Evolutionary conservation across 2,329 filamentous ascomycete genomes (phyloP).

Genomic region (Alternaria triticina): DNA sequence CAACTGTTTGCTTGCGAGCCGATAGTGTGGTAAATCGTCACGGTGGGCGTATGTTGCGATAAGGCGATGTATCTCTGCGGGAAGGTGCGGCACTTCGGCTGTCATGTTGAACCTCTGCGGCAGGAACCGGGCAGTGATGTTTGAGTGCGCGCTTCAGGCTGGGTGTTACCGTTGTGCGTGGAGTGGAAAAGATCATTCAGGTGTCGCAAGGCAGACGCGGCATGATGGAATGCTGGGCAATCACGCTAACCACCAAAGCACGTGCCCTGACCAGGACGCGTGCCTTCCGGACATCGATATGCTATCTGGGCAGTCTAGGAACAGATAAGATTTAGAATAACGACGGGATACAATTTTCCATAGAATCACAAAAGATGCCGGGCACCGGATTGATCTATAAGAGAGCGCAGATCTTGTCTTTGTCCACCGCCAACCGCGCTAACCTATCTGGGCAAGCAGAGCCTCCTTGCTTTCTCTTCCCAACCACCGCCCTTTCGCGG

Average conservation of each 20-base stretch:
- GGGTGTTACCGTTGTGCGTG: not conserved
- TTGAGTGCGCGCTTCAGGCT: not conserved
- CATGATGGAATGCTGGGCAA: not conserved
- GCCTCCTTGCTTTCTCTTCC: not conserved
- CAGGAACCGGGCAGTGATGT: no score
- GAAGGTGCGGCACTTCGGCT: constrained; percentile 9
- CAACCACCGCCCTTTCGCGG: not conserved
- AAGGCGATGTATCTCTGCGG: constrained; percentile 16
- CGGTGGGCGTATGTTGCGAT: constrained; percentile 12
- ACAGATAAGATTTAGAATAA: no score
- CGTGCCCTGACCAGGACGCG: not conserved
- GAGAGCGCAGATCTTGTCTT: not conserved
- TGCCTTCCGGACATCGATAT: no score
- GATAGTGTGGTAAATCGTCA: constrained; percentile 15
- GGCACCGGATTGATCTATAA: not conserved
- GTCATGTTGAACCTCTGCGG: not conserved
- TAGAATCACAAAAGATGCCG: not conserved
- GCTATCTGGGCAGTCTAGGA: no score
- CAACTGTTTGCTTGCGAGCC: constrained; percentile 12
- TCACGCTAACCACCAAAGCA: constrained; percentile 3
- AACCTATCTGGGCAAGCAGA: not conserved
- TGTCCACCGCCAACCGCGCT: not conserved
- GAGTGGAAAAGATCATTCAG: not conserved
- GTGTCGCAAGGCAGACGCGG: not conserved
- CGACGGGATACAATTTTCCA: not conserved